Evolutionary conservation across 2,329 filamentous ascomycete species (phyloP).

Genomic region (Didymosphaeria variabile): DNA sequence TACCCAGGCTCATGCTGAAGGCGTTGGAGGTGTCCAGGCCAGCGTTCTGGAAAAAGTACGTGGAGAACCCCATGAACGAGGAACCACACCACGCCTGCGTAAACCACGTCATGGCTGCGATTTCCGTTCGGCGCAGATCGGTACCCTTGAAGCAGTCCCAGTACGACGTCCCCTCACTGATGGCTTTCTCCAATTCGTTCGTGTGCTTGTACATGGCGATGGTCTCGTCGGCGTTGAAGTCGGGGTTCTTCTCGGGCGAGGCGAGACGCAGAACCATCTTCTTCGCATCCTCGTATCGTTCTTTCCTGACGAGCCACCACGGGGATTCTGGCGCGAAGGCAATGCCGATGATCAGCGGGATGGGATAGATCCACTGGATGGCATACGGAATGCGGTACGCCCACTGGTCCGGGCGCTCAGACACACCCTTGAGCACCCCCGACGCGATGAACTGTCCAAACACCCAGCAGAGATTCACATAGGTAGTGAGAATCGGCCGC

Average conservation of each 20-base stretch:
- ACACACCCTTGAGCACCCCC: constrained; percentile 73
- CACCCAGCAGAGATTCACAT: constrained; percentile 80
- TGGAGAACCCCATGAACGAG: constrained; percentile 49
- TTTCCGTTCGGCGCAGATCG: constrained; percentile 80
- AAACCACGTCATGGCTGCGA: constrained; percentile 63
- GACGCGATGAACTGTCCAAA: constrained; percentile 77
- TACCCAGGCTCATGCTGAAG: constrained; percentile 61
- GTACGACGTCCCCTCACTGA: constrained; percentile 73
- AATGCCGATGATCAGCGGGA: constrained; percentile 73
- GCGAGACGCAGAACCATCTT: constrained; percentile 71
- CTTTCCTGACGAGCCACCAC: constrained; percentile 77
- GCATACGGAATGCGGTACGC: constrained; percentile 73
- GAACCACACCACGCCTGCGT: constrained; percentile 54
- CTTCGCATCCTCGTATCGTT: constrained; percentile 72
- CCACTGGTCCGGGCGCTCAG: constrained; percentile 71
- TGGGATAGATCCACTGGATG: constrained; percentile 79
- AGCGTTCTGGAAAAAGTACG: constrained; percentile 60
- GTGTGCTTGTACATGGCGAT: constrained; percentile 93
- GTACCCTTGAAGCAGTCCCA: constrained; percentile 85
- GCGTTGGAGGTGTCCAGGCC: constrained; percentile 54
- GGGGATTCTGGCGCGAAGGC: constrained; percentile 74
- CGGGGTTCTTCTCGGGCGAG: constrained; percentile 54
- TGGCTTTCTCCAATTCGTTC: constrained; percentile 78
- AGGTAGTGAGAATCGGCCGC: constrained; percentile 67
- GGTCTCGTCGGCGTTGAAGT: constrained; percentile 61